Evolutionary conservation across 306 rosid species (phyloP).

Genomic region (Astragalus membranaceus): DNA sequence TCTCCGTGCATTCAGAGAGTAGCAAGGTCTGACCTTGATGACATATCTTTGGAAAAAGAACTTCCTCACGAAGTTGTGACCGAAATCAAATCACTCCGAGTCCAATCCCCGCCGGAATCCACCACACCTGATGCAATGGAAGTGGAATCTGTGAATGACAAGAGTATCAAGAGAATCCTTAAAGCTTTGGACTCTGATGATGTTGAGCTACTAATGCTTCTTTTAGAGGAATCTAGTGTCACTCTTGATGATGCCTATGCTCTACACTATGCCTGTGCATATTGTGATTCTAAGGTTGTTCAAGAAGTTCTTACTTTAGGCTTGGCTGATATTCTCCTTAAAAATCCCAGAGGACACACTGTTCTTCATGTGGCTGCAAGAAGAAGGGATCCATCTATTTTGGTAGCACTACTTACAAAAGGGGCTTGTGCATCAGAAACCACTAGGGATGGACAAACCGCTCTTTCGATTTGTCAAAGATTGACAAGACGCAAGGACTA

Average conservation of each 20-base stretch:
- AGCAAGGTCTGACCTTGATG: conserved; percentile 64
- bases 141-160: conserved; percentile 39
- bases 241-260: conserved; percentile 70
- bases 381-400: conserved; percentile 69
- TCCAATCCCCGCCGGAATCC: conserved; percentile 27
- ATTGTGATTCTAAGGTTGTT: conserved; percentile 79
- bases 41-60: conserved; percentile 59
- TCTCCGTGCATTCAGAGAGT: conserved; percentile 55
- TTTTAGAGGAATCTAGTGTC: conserved; percentile 57
- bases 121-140: conserved; percentile 30
- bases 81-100: conserved; percentile 40
- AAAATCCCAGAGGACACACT: conserved; percentile 49
- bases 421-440: conserved; percentile 61
- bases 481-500: conserved; percentile 77
- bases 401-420: conserved; percentile 55
- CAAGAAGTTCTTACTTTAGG: conserved; percentile 60
- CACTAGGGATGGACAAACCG: conserved; percentile 70
- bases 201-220: conserved; percentile 70
- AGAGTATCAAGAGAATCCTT: conserved; percentile 52
- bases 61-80: conserved; percentile 50
- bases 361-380: conserved; percentile 90
- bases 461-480: conserved; percentile 81
- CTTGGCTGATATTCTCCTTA: conserved; percentile 44
- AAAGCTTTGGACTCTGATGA: conserved; percentile 86
- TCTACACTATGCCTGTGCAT: conserved; percentile 80